Base-by-base conservation (phyloP, 805 yeast genomes). In the Candida tammaniensis region DNA sequence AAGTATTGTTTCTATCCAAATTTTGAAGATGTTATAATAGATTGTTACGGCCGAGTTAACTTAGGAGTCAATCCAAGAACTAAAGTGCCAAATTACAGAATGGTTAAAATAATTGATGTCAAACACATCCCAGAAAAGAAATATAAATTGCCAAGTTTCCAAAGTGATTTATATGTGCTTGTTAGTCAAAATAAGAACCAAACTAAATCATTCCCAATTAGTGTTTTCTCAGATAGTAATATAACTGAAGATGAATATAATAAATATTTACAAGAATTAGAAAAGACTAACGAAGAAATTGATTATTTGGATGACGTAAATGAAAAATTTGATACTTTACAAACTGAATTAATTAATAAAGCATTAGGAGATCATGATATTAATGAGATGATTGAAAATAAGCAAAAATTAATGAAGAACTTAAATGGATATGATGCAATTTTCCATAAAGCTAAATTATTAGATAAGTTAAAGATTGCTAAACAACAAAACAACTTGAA, bases 1-100 rank as follows among this genome's bases (percentile, higher is more conserved):
- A 83, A 82, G 54, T 86, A 70, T 54, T 78, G 89, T 52, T 88
- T 80, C 56, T 81, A 88, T 59, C 89, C 93, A 9, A 88, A 79
- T 21, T 89, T 94, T 56, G 78, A 74, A 29, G 78, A 76, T 13
- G 72, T 74, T 1, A 74, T 86, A 11, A 68, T 74, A 13, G 94
- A 86, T 14, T 79, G 94, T 31, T 86, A 71, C 54, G 95, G 89
- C 22, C 76, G 89, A 46, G 80, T 93, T 36, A 88, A 86, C 54
- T 75, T 93, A 36, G 96, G 96, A 7, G 52, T 66, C 26, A 82
- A 81, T 49, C 72, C 71, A 36, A 71, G 78, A 28, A 74, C 80
- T 9, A 77, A 82, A 19, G 66, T 69, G 49, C 74, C 82, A 8
- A 74, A 76, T 34, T 91, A 93, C 60, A 74, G 97, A 49, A 74